These are phyloP conservation scores for Paecilomyces dactylethromorphus DNA, from an alignment of 2,329 filamentous ascomycete genomes.

Conservation along the genomic window DNA sequence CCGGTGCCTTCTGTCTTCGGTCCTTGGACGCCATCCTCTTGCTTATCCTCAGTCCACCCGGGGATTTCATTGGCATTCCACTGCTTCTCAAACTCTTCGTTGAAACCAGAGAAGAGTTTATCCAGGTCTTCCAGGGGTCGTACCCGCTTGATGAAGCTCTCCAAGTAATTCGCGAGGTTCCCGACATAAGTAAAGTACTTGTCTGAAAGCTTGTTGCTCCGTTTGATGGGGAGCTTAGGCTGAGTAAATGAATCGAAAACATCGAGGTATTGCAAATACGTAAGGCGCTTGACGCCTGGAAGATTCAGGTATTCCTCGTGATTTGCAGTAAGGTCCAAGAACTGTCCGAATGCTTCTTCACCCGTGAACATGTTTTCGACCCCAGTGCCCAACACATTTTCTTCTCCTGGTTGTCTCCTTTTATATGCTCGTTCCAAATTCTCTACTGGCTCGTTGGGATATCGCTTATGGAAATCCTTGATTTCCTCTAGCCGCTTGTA, in stretches of 20 bases:
- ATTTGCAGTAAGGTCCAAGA: slow-evolving; percentile 75
- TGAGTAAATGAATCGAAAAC: slow-evolving; percentile 79
- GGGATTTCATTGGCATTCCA: slow-evolving; percentile 76
- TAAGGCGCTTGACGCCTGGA: slow-evolving; percentile 73
- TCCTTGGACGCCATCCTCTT: slow-evolving; percentile 31
- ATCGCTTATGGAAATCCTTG: slow-evolving; percentile 80
- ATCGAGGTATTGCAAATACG: slow-evolving; percentile 89
- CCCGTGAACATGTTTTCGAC: slow-evolving; percentile 92
- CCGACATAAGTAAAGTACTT: slow-evolving; percentile 87
- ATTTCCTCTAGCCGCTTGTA: slow-evolving; percentile 76
- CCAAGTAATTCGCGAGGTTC: slow-evolving; percentile 73
- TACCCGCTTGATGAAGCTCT: slow-evolving; percentile 78
- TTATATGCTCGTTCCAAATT: slow-evolving; percentile 93
- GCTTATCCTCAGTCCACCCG: slow-evolving; percentile 64
- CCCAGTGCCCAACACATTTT: slow-evolving; percentile 57
- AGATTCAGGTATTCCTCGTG: slow-evolving; percentile 91
- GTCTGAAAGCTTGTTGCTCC: slow-evolving; percentile 81
- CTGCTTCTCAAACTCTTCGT: slow-evolving; percentile 72
- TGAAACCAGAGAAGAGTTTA: slow-evolving; percentile 67
- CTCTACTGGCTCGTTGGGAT: slow-evolving; percentile 91
- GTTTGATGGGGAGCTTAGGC: slow-evolving; percentile 66
- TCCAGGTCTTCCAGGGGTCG: slow-evolving; percentile 81
- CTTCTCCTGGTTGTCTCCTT: slow-evolving; percentile 58
- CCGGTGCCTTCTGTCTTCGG: slow-evolving; percentile 49
- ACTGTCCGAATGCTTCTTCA: slow-evolving; percentile 88